Evolutionary conservation across 2,329 filamentous ascomycete species (phyloP).

Genomic region (Gremmenia infestans): DNA sequence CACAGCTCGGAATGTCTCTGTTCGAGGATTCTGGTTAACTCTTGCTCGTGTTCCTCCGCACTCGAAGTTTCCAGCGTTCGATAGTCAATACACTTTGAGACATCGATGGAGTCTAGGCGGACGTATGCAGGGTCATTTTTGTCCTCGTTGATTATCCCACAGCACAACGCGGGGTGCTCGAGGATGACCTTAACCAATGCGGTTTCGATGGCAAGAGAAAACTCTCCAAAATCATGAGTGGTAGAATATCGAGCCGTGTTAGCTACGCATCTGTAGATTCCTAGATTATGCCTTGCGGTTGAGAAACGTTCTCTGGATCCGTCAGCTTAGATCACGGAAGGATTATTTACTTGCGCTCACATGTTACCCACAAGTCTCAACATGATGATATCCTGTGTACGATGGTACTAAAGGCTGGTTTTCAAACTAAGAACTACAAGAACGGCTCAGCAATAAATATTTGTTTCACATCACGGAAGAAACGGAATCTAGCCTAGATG

Average conservation of each 20-base stretch:
- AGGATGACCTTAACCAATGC: conserved; percentile 39
- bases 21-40: conserved; percentile 32
- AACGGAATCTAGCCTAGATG: too few species aligned
- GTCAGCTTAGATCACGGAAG: not conserved
- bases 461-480: too few species aligned
- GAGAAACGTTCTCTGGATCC: conserved; percentile 14
- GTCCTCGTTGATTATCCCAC: conserved; percentile 43
- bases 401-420: too few species aligned
- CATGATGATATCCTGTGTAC: not conserved
- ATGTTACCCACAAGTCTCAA: conserved; percentile 12
- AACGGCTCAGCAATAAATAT: too few species aligned
- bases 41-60: conserved; percentile 31
- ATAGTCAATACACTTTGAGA: conserved; percentile 40
- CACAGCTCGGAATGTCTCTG: conserved; percentile 39
- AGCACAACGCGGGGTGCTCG: conserved; percentile 43
- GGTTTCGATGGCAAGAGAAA: conserved; percentile 28
- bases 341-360: conserved; percentile 4
- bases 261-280: conserved; percentile 35
- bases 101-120: conserved; percentile 38
- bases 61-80: conserved; percentile 19
- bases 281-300: conserved; percentile 15
- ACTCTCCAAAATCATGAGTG: conserved; percentile 17
- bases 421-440: too few species aligned
- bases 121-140: conserved; percentile 41
- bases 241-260: conserved; percentile 44